These are phyloP conservation scores for Lactarius indigo DNA, from an alignment of 768 basidiomycete genomes.

Conservation along the genomic window DNA sequence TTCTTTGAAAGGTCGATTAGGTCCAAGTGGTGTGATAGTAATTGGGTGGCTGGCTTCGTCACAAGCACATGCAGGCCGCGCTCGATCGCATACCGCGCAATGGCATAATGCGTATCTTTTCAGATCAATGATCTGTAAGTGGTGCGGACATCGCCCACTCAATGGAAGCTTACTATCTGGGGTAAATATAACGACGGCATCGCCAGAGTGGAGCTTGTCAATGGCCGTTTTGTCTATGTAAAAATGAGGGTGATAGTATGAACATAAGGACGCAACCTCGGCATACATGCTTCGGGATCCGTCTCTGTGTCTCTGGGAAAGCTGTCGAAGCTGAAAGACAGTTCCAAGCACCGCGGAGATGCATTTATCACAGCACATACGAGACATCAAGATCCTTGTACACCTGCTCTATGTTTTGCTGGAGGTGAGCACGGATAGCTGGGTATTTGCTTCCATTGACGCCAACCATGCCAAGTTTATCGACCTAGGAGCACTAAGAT, in stretches of 20 bases:
- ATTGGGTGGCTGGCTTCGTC: constrained; percentile 90
- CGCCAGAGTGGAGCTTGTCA: constrained; percentile 69
- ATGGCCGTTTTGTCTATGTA: constrained; percentile 74
- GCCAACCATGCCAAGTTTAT: constrained; percentile 81
- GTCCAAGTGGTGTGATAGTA: constrained; percentile 76
- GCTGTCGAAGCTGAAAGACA: constrained; percentile 58
- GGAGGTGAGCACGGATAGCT: constrained; percentile 74
- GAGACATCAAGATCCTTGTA: constrained; percentile 87
- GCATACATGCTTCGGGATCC: constrained; percentile 81
- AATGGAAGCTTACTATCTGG: constrained; percentile 65
- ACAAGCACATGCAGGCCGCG: constrained; percentile 83
- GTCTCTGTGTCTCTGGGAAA: constrained; percentile 68
- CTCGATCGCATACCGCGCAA: constrained; percentile 83
- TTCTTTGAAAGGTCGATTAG: constrained; percentile 74
- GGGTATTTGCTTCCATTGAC: constrained; percentile 88
- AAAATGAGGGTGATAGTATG: constrained; percentile 2
- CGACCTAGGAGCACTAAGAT: constrained; percentile 43
- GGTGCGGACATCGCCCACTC: not conserved
- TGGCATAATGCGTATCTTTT: constrained; percentile 78
- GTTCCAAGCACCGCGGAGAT: not conserved
- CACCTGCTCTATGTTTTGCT: constrained; percentile 74
- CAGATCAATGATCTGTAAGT: not conserved
- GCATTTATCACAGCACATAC: constrained; percentile 39
- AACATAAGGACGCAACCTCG: constrained; percentile 1
- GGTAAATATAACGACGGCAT: constrained; percentile 91